A percentile compares a stretch with the other conserved stretches of the same genome.
These are phyloP conservation scores for Rhodotorula sp. DNA, from an alignment of 1,284 basidiomycete species.

Conservation along the genomic window DNA sequence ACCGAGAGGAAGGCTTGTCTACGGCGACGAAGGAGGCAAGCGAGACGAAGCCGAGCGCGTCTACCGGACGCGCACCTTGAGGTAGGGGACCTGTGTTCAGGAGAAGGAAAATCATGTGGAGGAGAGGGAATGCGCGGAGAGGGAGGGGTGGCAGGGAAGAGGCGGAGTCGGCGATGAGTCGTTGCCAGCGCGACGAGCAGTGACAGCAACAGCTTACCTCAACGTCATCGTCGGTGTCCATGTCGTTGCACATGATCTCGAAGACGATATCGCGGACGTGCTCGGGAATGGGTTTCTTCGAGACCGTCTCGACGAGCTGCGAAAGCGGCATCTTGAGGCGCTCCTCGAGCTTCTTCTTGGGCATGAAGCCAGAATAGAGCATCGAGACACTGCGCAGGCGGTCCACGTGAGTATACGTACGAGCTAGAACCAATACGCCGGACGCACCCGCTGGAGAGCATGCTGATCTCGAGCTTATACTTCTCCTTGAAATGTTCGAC, in stretches of 20 bases:
- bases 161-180: neutral
- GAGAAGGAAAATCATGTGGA: neutral
- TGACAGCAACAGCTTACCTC: constrained; percentile 49
- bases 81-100: constrained; percentile 29
- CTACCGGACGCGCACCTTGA: constrained; percentile 34
- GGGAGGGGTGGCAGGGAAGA: neutral
- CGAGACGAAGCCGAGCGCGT: neutral
- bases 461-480: constrained; percentile 5
- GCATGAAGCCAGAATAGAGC: constrained; percentile 92
- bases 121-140: neutral
- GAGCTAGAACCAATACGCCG: neutral
- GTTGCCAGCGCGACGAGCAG: neutral
- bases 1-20: neutral
- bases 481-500: constrained; percentile 72
- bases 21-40: neutral
- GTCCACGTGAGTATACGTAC: neutral
- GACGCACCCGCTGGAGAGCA: constrained; percentile 6
- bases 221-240: constrained; percentile 70
- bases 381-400: constrained; percentile 81
- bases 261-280: constrained; percentile 50
- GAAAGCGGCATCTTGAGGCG: constrained; percentile 83
- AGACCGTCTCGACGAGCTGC: constrained; percentile 82
- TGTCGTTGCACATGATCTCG: constrained; percentile 89
- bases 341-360: constrained; percentile 88
- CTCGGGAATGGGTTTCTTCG: constrained; percentile 77